A percentile compares a stretch with the other conserved stretches of the same genome.
phyloP scores from a whole-genome alignment of 192 early-diverging fungal species.

The Coemansia sp. region DNA sequence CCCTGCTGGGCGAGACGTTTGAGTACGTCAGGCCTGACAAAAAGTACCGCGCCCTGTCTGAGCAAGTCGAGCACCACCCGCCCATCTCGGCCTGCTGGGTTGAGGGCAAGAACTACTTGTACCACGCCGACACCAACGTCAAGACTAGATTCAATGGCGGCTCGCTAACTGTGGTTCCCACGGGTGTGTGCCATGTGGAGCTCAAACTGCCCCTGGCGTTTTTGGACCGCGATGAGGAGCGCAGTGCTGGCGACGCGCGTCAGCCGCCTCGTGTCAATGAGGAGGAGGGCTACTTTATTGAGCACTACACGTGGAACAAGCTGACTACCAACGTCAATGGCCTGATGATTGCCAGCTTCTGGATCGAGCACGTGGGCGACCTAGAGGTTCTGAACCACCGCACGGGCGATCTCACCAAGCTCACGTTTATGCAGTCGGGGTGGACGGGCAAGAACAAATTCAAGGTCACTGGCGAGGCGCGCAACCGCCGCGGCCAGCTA shows the following conservation, averaged over 20 bases:
- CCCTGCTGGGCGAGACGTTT: constrained; percentile 85
- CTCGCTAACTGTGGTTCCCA: constrained; percentile 75
- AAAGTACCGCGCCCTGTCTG: constrained; percentile 75
- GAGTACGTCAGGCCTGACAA: constrained; percentile 81
- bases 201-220: constrained; percentile 66
- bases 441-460: constrained; percentile 69
- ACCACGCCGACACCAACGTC: constrained; percentile 85
- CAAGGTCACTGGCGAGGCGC: constrained; percentile 61
- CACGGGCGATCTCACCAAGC: constrained; percentile 72
- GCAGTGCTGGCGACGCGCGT: constrained; percentile 18
- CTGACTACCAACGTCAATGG: constrained; percentile 84
- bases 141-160: constrained; percentile 86
- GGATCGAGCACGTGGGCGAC: constrained; percentile 86
- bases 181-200: constrained; percentile 77
- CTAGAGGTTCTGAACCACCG: constrained; percentile 77
- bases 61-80: constrained; percentile 90
- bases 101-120: constrained; percentile 76
- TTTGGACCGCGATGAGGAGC: constrained; percentile 45
- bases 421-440: constrained; percentile 77
- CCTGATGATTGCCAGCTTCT: constrained; percentile 78
- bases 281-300: constrained; percentile 57
- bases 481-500: constrained; percentile 49
- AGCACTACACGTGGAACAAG: constrained; percentile 88
- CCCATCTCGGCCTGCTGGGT: constrained; percentile 86
- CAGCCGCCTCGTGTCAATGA: constrained; percentile 44